Percentiles rank a stretch among this genome's conserved stretches.
These are phyloP conservation scores for Neoscytalidium dimidiatum DNA, from an alignment of 2,329 filamentous ascomycete genomes.

Conservation along the genomic window DNA sequence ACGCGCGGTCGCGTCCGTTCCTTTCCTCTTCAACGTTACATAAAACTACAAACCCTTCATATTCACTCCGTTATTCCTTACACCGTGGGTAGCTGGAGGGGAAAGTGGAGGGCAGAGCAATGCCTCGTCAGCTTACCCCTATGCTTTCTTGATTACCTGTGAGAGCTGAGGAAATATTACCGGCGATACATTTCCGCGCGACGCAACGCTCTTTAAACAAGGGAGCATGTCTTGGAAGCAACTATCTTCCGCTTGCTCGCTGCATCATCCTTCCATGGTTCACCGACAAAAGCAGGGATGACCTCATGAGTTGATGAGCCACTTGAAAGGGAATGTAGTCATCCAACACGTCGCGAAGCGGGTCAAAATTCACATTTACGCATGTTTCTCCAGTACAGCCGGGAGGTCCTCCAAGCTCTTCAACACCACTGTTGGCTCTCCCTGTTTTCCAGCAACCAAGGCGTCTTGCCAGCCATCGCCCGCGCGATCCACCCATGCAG, in stretches of 20 bases:
- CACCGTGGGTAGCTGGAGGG: slow-evolving; percentile 65
- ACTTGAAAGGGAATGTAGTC: not conserved
- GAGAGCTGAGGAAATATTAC: slow-evolving; percentile 50
- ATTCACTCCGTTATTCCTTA: slow-evolving; percentile 67
- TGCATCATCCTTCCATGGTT: not conserved
- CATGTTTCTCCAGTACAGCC: slow-evolving; percentile 31
- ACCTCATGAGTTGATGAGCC: not conserved
- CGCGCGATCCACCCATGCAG: slow-evolving; percentile 67
- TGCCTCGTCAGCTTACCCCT: slow-evolving; percentile 61
- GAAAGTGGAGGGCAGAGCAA: slow-evolving; percentile 68
- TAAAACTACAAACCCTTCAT: slow-evolving; percentile 51
- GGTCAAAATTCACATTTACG: not conserved
- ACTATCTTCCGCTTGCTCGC: not conserved
- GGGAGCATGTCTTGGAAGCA: not conserved
- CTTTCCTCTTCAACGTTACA: slow-evolving; percentile 37
- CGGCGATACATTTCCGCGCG: slow-evolving; percentile 23
- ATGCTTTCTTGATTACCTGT: slow-evolving; percentile 46
- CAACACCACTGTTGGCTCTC: slow-evolving; percentile 55
- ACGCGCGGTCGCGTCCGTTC: slow-evolving; percentile 26
- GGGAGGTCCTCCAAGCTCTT: slow-evolving; percentile 61
- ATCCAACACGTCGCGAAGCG: not conserved
- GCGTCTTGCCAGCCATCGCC: slow-evolving; percentile 67
- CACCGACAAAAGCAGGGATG: not conserved
- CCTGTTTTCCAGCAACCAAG: slow-evolving; percentile 47
- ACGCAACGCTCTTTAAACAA: not conserved